Conservation (phyloP, 495 filamentous ascomycete genomes). For the Entonaema liquescens region DNA sequence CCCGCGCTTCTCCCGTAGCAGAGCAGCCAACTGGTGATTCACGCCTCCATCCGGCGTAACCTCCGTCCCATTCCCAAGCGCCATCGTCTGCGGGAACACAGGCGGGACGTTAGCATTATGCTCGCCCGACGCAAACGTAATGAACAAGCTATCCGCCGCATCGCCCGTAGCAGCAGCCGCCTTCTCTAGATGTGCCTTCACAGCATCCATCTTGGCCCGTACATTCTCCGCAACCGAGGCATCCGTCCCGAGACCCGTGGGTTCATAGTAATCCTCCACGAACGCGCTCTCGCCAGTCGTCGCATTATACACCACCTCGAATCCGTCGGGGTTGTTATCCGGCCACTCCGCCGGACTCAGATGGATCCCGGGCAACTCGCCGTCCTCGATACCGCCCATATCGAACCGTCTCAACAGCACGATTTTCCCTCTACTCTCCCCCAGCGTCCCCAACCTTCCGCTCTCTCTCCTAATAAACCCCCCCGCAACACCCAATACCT, state of each 20-base stretch:
- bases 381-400: not conserved
- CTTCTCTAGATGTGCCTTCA: not conserved
- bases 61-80: constrained; percentile 53
- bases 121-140: constrained; percentile 59
- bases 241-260: not conserved
- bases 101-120: constrained; percentile 53
- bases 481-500: not conserved
- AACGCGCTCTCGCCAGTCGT: not conserved
- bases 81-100: constrained; percentile 58
- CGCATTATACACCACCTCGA: not conserved
- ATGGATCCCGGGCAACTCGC: not conserved
- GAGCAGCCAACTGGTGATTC: constrained; percentile 76
- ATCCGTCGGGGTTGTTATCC: not conserved
- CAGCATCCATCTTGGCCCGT: not conserved
- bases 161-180: constrained; percentile 48
- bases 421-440: not conserved
- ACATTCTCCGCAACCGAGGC: not conserved
- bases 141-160: constrained; percentile 52
- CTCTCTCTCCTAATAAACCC: not conserved
- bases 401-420: not conserved
- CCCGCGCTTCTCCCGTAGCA: constrained; percentile 74
- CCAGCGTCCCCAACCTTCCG: not conserved
- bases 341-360: not conserved
- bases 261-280: not conserved
- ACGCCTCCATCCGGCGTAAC: constrained; percentile 53